These are phyloP conservation scores for Erysimum cheiri DNA, from an alignment of 441 rosid genomes.

Conservation along the genomic window DNA sequence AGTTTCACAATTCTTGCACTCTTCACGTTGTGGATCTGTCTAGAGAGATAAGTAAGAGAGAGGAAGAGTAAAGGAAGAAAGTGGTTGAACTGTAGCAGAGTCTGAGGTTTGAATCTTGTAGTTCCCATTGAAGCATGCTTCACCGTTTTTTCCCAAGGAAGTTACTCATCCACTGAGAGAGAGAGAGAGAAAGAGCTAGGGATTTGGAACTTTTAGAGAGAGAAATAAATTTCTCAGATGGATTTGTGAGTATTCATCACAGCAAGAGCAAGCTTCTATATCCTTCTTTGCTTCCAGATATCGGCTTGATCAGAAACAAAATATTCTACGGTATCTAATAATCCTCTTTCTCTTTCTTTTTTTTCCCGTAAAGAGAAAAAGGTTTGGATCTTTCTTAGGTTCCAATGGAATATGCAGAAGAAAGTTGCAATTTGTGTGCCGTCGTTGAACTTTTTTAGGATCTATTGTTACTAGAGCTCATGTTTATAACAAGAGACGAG, in stretches of 20 bases:
- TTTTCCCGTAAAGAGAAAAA: not conserved
- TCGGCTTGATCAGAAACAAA: conserved; percentile 22
- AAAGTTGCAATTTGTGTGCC: conserved; percentile 29
- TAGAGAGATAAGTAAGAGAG: conserved; percentile 30
- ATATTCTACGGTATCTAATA: conserved; percentile 34
- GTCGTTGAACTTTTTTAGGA: conserved; percentile 16
- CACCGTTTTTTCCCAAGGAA: conserved; percentile 36
- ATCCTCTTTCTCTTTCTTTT: not conserved
- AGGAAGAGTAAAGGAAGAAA: conserved; percentile 30
- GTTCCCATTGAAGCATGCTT: conserved; percentile 44
- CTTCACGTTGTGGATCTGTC: conserved; percentile 43
- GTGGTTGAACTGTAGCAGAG: conserved; percentile 38
- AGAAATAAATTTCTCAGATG: conserved; percentile 3
- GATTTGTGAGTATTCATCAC: conserved; percentile 34
- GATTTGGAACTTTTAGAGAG: conserved; percentile 12
- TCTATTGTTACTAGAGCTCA: conserved; percentile 8
- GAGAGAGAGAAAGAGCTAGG: not conserved
- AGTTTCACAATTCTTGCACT: conserved; percentile 43
- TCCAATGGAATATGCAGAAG: conserved; percentile 41
- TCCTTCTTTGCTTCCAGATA: conserved; percentile 32
- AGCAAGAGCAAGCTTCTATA: conserved; percentile 20
- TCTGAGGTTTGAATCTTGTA: conserved; percentile 35
- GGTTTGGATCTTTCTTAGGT: conserved; percentile 38
- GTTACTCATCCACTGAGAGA: conserved; percentile 37
- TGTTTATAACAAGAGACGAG: conserved; percentile 1